A percentile compares a stretch with the other conserved stretches of the same genome.
phyloP scores from a whole-genome alignment of 192 early-diverging fungal species.

The Backusella australiensis region DNA sequence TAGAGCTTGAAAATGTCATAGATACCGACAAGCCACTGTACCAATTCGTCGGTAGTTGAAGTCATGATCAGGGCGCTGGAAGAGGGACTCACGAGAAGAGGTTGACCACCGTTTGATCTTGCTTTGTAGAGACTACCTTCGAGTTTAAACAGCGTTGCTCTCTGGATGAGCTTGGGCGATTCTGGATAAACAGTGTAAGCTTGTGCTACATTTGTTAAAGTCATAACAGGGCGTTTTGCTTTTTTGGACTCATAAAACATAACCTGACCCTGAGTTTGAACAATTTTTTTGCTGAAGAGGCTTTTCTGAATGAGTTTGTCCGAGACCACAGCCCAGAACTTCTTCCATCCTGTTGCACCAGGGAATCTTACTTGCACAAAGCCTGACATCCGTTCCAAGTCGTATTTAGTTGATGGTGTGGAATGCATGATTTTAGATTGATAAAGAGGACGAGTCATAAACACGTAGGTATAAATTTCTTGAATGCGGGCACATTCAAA shows the following conservation, averaged over 20 bases:
- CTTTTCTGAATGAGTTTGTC: slow-evolving; percentile 37
- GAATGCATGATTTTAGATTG: neutral
- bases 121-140: slow-evolving; percentile 36
- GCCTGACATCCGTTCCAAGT: slow-evolving; percentile 43
- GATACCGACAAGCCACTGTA: slow-evolving; percentile 39
- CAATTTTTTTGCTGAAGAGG: slow-evolving; percentile 37
- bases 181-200: slow-evolving; percentile 57
- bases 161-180: slow-evolving; percentile 38
- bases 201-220: slow-evolving; percentile 50
- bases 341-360: slow-evolving; percentile 45
- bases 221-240: slow-evolving; percentile 48
- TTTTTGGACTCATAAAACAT: slow-evolving; percentile 51
- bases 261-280: slow-evolving; percentile 45
- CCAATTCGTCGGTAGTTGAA: slow-evolving; percentile 33
- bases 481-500: slow-evolving; percentile 75
- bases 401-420: slow-evolving; percentile 25
- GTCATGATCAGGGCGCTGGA: slow-evolving; percentile 34
- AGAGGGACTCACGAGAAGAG: neutral
- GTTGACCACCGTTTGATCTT: slow-evolving; percentile 14
- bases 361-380: slow-evolving; percentile 54
- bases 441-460: slow-evolving; percentile 43
- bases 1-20: slow-evolving; percentile 47
- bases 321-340: slow-evolving; percentile 44
- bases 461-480: slow-evolving; percentile 68
- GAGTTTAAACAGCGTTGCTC: slow-evolving; percentile 36